Evolutionary conservation across 768 basidiomycete species (phyloP), one percentile per base, ranked within the genome.

Genomic region (Psilocybe tampanensis): DNA sequence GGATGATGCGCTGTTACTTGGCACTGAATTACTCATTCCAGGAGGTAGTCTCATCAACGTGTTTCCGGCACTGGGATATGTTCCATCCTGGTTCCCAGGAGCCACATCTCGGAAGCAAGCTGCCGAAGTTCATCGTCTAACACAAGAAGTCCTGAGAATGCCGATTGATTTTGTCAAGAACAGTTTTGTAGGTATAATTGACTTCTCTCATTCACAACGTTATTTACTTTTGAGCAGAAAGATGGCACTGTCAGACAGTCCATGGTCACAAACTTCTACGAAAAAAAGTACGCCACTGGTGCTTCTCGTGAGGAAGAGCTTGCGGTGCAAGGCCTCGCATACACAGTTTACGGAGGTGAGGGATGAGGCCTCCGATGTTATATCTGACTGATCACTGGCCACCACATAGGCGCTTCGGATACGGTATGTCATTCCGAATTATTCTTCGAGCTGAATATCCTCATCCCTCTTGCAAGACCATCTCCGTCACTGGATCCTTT

Each of bases 401-500:
- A 3, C 1, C 15, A n/a, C 22, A 9, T 2, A 62, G 63, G 52
- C 2, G 59, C 60, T 3, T 60, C 60, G 13, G 63, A 64, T 32
- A 64, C 63, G 4, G 63, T 64, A 47, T 29, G 9, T n/a, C 19
- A 42, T 8, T 6, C 24, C 19, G n/a, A 29, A 29, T 29, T 29
- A 9, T n/a, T n/a, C n/a, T n/a, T n/a, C n/a, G n/a, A 21, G 23
- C 11, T n/a, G 21, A 32, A 26, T 48, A 29, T 29, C 29, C 29
- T 29, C 12, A 42, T 22, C n/a, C n/a, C 34, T 21, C 8, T 9
- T 29, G 29, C 9, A 29, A 61, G 64, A 59, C 60, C 1, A 50
- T 52, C 15, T 63, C 64, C 1, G 17, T 59, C 4, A 63, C 56
- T 24, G 50, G 45, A 24, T 51, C 56, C 12, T 65, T 76, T 60